These are phyloP conservation scores for Saccharomyces hybrid DNA, from an alignment of 1,139 yeast genomes.

Conservation along the genomic window DNA sequence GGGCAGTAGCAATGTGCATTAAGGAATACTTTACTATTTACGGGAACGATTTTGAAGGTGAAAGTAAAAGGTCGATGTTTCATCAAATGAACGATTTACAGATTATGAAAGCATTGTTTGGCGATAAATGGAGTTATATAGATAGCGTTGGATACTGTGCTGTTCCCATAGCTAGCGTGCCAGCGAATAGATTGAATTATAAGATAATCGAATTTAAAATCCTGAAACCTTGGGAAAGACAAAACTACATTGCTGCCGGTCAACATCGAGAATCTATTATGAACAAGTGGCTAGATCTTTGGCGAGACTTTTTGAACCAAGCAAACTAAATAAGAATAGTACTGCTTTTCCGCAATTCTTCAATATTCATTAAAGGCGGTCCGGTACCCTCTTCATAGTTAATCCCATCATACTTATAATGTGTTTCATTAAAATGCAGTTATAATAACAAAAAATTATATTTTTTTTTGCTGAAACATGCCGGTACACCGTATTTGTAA, in stretches of 20 bases:
- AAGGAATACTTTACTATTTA: conserved; percentile 30
- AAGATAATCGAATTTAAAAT: conserved; percentile 12
- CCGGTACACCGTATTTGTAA: not conserved
- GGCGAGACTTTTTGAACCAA: conserved; percentile 6
- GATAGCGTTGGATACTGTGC: conserved; percentile 19
- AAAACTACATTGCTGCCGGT: conserved; percentile 2
- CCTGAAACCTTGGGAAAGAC: conserved; percentile 13
- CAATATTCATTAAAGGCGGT: not conserved
- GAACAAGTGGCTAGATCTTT: conserved; percentile 8
- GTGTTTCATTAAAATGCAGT: not conserved
- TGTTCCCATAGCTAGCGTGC: not conserved
- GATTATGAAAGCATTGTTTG: conserved; percentile 24
- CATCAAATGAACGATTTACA: conserved; percentile 18
- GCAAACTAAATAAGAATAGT: not conserved
- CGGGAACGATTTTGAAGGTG: conserved; percentile 16
- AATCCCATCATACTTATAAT: not conserved
- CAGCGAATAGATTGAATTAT: not conserved
- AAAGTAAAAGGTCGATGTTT: conserved; percentile 15
- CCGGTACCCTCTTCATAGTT: not conserved
- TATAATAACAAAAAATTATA: not conserved
- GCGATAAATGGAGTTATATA: conserved; percentile 28
- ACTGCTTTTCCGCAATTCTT: not conserved
- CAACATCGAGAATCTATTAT: conserved; percentile 1
- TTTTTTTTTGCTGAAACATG: not conserved
- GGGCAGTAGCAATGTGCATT: conserved; percentile 30